Base-by-base conservation (phyloP, 2,329 filamentous ascomycete genomes). In the Dactylellina drechsleri region DNA sequence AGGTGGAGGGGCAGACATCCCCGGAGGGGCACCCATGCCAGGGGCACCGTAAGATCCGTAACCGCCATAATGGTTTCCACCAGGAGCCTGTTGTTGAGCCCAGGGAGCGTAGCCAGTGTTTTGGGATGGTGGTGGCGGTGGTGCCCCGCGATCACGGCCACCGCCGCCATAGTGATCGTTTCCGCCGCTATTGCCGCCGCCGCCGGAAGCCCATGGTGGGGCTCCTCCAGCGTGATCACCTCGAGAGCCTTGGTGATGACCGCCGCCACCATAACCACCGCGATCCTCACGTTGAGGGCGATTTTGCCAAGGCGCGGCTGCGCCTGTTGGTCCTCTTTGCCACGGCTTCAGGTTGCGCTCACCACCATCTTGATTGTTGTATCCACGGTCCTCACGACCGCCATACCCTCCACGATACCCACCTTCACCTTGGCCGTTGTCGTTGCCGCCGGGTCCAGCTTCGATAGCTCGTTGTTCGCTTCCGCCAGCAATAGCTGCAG, bases 251-350 rank as follows among this genome's bases (percentile, higher is more conserved):
- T 86, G 84, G 76, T 88, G 91, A 31, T 50, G 49, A 7, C 49
- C 89, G 88, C 62, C 59, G 26, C 70, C 57, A 18, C 50, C 57
- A 54, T 86, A 85, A 81, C 83, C 84, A 77, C 88, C 85, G 72
- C 87, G 86, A 0, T 76, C 71, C 43, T 85, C 85, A 72, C 84
- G 83, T 62, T 62, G 70, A 77, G 83, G 81, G 76, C 84, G 84
- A 58, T 79, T 78, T 81, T 86, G 84, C 92, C 93, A 97, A 6
- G 93, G 93, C 78, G 93, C 93, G 81, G 92, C 87, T 71, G 90
- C 92, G 70, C 92, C 92, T 31, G 91, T 93, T 16, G 92, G 92
- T 43, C 90, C 92, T 80, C 92, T 89, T 81, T 96, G 91, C 93
- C 93, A 97, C 59, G 93, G 93, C 83, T 92, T 94, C 78, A 87